Evolutionary conservation across 306 rosid genomes (phyloP).

Genomic region (Lathyrus aphaca): DNA sequence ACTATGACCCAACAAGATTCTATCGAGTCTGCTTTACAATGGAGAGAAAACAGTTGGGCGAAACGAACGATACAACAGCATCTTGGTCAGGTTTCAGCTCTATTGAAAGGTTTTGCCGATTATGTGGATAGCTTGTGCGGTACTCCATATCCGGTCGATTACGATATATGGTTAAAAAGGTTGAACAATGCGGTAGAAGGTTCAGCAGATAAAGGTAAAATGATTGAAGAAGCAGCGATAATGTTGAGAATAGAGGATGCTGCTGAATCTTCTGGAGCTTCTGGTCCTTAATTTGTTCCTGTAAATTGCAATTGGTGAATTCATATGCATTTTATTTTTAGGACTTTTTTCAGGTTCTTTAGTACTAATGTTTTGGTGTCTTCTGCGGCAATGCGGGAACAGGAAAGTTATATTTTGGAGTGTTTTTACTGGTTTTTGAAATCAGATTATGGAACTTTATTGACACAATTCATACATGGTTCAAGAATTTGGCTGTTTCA

Average conservation of each 20-base stretch:
- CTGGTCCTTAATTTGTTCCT: conserved; percentile 52
- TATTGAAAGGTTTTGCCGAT: conserved; percentile 92
- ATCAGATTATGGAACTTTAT: conserved; percentile 22
- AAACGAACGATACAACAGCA: conserved; percentile 72
- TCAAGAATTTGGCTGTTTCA: conserved; percentile 23
- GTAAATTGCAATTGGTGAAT: conserved; percentile 48
- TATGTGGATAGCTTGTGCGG: conserved; percentile 95
- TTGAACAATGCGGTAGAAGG: conserved; percentile 70
- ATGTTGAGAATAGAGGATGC: conserved; percentile 70
- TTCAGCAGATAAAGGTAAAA: conserved; percentile 69
- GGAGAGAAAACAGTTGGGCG: conserved; percentile 88
- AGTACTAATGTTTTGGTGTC: conserved; percentile 36
- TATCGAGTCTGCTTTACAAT: conserved; percentile 87
- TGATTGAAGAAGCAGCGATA: conserved; percentile 65
- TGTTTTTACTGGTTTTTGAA: conserved; percentile 34
- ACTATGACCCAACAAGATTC: conserved; percentile 76
- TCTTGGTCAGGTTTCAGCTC: conserved; percentile 80
- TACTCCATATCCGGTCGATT: conserved; percentile 83
- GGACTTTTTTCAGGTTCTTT: conserved; percentile 33
- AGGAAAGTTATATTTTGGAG: conserved; percentile 40
- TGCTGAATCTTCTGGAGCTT: conserved; percentile 85
- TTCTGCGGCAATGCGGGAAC: conserved; percentile 1
- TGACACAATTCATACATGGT: conserved; percentile 26
- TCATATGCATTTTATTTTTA: conserved; percentile 42
- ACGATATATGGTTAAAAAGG: conserved; percentile 88